Base-by-base conservation (phyloP, 768 basidiomycete genomes). In the Panaeolus papilionaceus region DNA sequence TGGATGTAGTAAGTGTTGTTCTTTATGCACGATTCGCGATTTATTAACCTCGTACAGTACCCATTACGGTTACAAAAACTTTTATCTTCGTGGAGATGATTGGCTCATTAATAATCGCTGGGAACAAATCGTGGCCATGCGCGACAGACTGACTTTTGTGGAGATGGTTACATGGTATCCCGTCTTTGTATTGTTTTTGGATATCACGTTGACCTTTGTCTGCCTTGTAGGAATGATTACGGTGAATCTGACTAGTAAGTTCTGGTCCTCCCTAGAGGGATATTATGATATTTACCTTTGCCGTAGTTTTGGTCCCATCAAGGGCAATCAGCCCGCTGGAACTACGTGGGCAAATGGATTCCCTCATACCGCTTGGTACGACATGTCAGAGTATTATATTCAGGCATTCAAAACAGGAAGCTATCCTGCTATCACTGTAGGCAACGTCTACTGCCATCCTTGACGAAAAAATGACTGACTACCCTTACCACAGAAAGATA, bases 231-330 rank as follows among this genome's bases (percentile, higher is more conserved):
- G 84, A 94, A 94, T 78, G 90, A 93, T 74, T 93, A 83, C 70
- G 91, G 91, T 70, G 92, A 94, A 79, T 90, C 90, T 0, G 86
- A 89, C 72, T 92, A 94, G 84, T 85, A 71, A 62, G 81, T 71
- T 18, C 49, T 33, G 28, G 33, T 18, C 11, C 61, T 14, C 14
- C 11, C 20, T 26, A 4, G 10, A 40, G 7, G 11, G 37, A 64
- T 38, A 44, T 62, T 11, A 28, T n/a, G 54, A 11, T 11, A 18
- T 10, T 67, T 4, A 38, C 7, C 40, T 12, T 9, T 37, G 38
- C 47, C 37, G 11, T 65, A 86, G 84, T 78, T 81, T 82, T 72
- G 89, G 90, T 11, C 88, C 91, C 4, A 80, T 91, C 71, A 85
- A 86, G 61, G 86, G 82, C 4, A 78, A 77, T 12, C 81, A 82